phyloP scores from a whole-genome alignment of 2,329 filamentous ascomycete genomes.

The Colletotrichum sp. region DNA sequence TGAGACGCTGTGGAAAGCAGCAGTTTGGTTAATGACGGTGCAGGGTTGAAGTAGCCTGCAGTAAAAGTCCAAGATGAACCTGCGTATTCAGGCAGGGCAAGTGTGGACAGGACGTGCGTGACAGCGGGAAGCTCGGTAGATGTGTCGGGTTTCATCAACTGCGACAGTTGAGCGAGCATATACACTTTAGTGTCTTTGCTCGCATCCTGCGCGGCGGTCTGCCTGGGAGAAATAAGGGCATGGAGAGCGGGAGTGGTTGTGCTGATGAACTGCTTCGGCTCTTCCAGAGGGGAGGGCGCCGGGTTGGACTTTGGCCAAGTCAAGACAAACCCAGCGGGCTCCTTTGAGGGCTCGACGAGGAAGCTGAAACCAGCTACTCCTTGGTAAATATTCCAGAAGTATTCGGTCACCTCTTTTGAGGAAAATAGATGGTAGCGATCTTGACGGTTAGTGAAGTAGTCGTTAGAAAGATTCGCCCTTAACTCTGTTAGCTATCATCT shows the following conservation, averaged over 20 bases:
- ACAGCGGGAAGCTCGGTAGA: constrained; percentile 91
- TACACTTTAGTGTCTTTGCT: constrained; percentile 75
- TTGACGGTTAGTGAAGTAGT: constrained; percentile 96
- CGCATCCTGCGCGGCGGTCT: constrained; percentile 27
- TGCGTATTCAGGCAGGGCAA: constrained; percentile 67
- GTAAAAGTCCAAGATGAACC: constrained; percentile 93
- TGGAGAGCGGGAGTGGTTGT: constrained; percentile 71
- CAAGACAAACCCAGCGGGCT: constrained; percentile 63
- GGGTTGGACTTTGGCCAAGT: constrained; percentile 80
- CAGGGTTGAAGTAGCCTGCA: constrained; percentile 98
- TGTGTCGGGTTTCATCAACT: constrained; percentile 77
- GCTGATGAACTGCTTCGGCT: constrained; percentile 72
- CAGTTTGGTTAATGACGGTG: constrained; percentile 79
- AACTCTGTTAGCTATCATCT: not conserved
- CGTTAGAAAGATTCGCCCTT: constrained; percentile 83
- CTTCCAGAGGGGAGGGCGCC: constrained; percentile 75
- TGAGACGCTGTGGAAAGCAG: constrained; percentile 75
- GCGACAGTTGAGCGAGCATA: constrained; percentile 86
- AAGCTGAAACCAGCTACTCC: constrained; percentile 84
- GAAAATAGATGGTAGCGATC: constrained; percentile 94
- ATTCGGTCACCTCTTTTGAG: constrained; percentile 78
- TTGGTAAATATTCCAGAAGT: constrained; percentile 80
- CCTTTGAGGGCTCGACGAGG: constrained; percentile 68
- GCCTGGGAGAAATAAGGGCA: constrained; percentile 65
- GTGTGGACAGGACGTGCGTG: constrained; percentile 72